phyloP scores from a whole-genome alignment of 1,284 basidiomycete genomes.

The Moesziomyces parantarcticus region DNA sequence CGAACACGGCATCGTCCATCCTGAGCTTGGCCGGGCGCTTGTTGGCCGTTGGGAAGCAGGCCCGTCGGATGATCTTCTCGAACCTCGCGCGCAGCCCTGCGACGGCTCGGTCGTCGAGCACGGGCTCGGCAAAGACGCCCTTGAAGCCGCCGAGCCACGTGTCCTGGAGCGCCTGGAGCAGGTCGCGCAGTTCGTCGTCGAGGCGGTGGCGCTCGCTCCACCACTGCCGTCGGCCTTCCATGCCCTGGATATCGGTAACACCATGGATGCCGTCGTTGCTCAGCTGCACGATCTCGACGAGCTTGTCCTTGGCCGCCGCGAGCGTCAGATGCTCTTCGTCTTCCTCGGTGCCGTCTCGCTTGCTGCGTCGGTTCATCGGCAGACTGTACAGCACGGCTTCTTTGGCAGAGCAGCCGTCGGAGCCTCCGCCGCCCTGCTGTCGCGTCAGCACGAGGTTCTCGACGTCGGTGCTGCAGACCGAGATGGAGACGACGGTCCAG shows the following conservation, averaged over 20 bases:
- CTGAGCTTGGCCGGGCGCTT: constrained; percentile 70
- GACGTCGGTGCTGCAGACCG: constrained; percentile 72
- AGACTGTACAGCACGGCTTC: constrained; percentile 75
- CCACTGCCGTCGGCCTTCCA: constrained; percentile 77
- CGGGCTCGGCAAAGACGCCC: constrained; percentile 48
- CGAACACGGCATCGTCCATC: constrained; percentile 78
- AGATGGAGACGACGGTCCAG: constrained; percentile 87
- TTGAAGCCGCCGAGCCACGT: constrained; percentile 98
- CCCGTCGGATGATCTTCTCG: constrained; percentile 59
- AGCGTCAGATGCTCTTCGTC: constrained; percentile 77
- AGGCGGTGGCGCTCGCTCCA: constrained; percentile 83
- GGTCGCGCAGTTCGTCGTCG: constrained; percentile 79
- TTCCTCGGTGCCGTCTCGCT: constrained; percentile 75
- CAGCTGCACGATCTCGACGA: constrained; percentile 80
- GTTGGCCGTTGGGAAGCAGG: constrained; percentile 71
- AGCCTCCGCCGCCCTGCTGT: constrained; percentile 69
- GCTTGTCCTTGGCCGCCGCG: constrained; percentile 78
- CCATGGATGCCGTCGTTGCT: constrained; percentile 82
- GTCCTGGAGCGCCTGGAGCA: constrained; percentile 88
- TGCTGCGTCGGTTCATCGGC: constrained; percentile 81
- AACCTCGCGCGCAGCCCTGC: constrained; percentile 38
- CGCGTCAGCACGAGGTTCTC: constrained; percentile 86
- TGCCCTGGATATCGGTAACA: constrained; percentile 79
- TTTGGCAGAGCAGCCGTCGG: constrained; percentile 35
- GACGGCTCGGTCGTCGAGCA: constrained; percentile 23